Percentiles rank a stretch among this genome's conserved stretches.
Conservation (phyloP, 2,329 filamentous ascomycete genomes). For the Pseudogymnoascus sp. region DNA sequence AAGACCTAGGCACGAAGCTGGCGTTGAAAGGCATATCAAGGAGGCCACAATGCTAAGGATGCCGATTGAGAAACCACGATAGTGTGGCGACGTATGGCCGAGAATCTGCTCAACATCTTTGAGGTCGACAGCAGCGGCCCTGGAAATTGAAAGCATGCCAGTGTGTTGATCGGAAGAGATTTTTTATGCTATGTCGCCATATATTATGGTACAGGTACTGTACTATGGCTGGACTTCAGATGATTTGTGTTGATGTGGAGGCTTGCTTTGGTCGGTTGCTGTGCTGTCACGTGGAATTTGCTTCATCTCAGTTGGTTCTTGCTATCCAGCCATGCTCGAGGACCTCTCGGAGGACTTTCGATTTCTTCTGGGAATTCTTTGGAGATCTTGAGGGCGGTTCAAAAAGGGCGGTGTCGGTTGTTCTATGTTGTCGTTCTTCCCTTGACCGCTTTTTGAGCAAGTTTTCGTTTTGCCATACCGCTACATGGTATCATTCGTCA, state of each 20-base stretch:
- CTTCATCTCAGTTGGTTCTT: background rate
- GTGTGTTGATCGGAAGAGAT: background rate
- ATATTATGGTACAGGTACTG: background rate
- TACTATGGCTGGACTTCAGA: background rate
- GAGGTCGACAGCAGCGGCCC: background rate
- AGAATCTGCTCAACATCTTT: background rate
- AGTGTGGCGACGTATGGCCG: background rate
- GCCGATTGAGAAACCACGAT: background rate
- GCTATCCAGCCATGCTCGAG: background rate
- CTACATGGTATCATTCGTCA: background rate
- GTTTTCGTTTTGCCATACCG: background rate
- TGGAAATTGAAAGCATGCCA: background rate
- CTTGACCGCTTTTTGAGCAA: background rate
- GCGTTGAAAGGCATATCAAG: background rate
- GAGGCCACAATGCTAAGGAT: background rate
- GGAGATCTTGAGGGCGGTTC: background rate
- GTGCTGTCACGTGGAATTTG: background rate
- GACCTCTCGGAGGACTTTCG: background rate
- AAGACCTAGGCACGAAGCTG: background rate
- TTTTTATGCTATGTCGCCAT: background rate
- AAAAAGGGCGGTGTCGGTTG: background rate
- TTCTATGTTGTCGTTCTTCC: background rate
- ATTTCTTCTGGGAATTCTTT: background rate
- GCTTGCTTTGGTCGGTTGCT: background rate
- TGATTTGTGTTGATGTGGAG: background rate